Conservation (phyloP, 495 filamentous ascomycete genomes). For the Rusavskia elegans region DNA sequence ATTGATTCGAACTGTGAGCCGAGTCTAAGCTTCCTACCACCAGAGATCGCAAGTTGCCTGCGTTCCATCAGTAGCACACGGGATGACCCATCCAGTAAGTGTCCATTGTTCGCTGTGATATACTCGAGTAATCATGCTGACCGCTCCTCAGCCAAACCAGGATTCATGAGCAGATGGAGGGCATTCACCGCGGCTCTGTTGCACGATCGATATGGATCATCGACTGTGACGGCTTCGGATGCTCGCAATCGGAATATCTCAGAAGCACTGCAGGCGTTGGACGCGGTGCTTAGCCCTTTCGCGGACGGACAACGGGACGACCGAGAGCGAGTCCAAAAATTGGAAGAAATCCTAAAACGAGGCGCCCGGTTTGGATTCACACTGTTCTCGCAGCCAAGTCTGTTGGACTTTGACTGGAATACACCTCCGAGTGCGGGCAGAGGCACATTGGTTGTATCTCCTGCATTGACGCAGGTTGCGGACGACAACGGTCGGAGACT, state of each 20-base stretch:
- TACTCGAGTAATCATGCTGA: not conserved
- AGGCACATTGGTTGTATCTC: not conserved
- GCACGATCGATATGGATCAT: not conserved
- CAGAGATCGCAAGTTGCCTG: not conserved
- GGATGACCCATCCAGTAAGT: not conserved
- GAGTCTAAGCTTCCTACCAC: not conserved
- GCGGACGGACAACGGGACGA: not conserved
- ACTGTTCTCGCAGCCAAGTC: not conserved
- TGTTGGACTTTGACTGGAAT: not conserved
- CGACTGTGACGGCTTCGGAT: not conserved
- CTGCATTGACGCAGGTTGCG: not conserved
- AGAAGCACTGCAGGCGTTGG: not conserved
- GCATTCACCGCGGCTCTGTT: not conserved
- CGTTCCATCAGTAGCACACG: not conserved
- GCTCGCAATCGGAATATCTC: not conserved
- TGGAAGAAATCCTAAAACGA: conserved; percentile 1
- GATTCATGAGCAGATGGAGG: not conserved
- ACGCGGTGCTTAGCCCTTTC: not conserved
- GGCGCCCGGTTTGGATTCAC: not conserved
- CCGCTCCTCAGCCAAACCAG: not conserved
- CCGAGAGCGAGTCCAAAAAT: not conserved
- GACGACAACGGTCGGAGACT: conserved; percentile 1
- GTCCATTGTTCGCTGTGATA: too few species aligned
- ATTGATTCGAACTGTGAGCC: not conserved
- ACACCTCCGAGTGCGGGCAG: not conserved